Percentiles rank a stretch among this genome's conserved stretches.
Evolutionary conservation across 2,329 filamentous ascomycete genomes (phyloP).

Genomic region (Simplicillium sp.): DNA sequence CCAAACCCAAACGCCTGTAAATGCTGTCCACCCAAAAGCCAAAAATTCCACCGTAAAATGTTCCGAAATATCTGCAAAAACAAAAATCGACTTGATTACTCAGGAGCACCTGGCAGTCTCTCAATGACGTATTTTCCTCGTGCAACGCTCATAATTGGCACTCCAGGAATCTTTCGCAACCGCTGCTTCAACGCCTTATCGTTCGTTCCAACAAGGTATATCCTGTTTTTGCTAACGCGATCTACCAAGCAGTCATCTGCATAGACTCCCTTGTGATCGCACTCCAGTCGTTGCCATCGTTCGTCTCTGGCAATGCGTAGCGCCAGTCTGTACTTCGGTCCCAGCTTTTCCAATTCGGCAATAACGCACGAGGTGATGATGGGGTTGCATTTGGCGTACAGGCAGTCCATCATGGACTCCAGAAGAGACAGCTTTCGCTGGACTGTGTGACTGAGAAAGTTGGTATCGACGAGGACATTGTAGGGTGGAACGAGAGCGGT

Average conservation of each 20-base stretch:
- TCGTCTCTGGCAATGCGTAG: slow-evolving; percentile 81
- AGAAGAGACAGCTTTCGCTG: slow-evolving; percentile 83
- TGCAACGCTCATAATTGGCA: slow-evolving; percentile 71
- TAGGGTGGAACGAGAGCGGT: slow-evolving; percentile 78
- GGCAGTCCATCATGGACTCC: slow-evolving; percentile 83
- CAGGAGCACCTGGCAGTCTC: slow-evolving; percentile 74
- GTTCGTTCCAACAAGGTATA: slow-evolving; percentile 71
- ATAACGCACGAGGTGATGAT: slow-evolving; percentile 73
- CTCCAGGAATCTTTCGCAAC: slow-evolving; percentile 61
- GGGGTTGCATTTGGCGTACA: slow-evolving; percentile 85
- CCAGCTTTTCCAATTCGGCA: slow-evolving; percentile 82
- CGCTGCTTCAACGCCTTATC: slow-evolving; percentile 75
- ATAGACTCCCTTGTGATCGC: slow-evolving; percentile 79
- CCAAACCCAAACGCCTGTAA: too few relatives aligned
- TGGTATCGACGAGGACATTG: slow-evolving; percentile 72
- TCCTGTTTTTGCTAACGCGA: slow-evolving; percentile 61
- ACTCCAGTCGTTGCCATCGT: slow-evolving; percentile 75
- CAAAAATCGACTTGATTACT: slow-evolving; percentile 24
- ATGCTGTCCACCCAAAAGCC: too few relatives aligned
- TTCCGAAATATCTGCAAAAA: slow-evolving; percentile 1
- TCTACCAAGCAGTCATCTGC: slow-evolving; percentile 79
- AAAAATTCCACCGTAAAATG: too few relatives aligned
- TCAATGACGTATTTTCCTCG: slow-evolving; percentile 93
- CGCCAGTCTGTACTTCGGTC: slow-evolving; percentile 79
- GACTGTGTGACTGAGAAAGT: slow-evolving; percentile 85